These are phyloP conservation scores for Saccharum officinarum DNA, from an alignment of 176 grass and related monocot species.

Conservation along the genomic window DNA sequence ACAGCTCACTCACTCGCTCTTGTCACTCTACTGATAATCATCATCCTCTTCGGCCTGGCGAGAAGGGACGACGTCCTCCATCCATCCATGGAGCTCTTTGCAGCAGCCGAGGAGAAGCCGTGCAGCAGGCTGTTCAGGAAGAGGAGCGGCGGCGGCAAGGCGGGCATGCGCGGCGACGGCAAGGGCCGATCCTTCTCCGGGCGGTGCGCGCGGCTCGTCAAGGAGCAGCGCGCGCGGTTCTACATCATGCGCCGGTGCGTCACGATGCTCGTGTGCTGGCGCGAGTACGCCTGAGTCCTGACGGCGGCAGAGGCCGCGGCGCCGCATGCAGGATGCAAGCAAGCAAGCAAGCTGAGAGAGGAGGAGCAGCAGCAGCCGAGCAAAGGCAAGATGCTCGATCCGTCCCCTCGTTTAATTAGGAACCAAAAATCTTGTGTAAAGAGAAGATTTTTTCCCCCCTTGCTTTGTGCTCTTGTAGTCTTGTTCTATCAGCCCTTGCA, in stretches of 20 bases:
- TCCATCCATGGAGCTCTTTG: slow-evolving; percentile 50
- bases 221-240: slow-evolving; percentile 85
- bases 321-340: neutral
- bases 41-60: neutral
- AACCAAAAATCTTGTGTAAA: slow-evolving; percentile 36
- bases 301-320: neutral
- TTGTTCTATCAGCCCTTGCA: neutral
- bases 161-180: slow-evolving; percentile 8
- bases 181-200: slow-evolving; percentile 62
- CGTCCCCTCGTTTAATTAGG: neutral
- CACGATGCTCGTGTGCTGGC: slow-evolving; percentile 89
- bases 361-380: neutral
- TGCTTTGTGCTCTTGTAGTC: neutral
- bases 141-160: slow-evolving; percentile 36
- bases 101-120: slow-evolving; percentile 57
- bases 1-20: neutral
- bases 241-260: slow-evolving; percentile 97
- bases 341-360: neutral
- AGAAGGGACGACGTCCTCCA: neutral
- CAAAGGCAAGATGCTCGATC: neutral
- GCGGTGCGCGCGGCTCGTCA: slow-evolving; percentile 78
- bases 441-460: neutral
- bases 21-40: neutral
- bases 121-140: slow-evolving; percentile 78
- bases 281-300: slow-evolving; percentile 64